phyloP scores from a whole-genome alignment of 2,329 filamentous ascomycete genomes.

The Aspergillus fumigatus region DNA sequence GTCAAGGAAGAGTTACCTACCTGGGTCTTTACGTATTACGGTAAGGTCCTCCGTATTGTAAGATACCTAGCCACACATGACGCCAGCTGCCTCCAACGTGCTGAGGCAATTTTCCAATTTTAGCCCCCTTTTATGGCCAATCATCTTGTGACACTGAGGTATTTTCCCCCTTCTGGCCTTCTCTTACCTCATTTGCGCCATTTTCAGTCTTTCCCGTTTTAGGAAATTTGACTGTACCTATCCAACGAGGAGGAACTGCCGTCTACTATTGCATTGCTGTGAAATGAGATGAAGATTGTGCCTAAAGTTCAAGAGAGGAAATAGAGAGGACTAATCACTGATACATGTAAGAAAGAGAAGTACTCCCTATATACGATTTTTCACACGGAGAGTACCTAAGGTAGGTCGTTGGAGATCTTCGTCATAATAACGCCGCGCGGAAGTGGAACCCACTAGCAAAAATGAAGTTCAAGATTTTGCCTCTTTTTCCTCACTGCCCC shows the following conservation, averaged over 20 bases:
- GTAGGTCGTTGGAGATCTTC: not conserved
- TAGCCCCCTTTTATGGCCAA: constrained; percentile 13
- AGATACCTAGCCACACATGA: not conserved
- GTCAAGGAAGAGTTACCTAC: too few relatives aligned
- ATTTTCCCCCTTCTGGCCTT: constrained; percentile 10
- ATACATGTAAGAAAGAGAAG: not conserved
- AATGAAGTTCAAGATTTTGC: not conserved
- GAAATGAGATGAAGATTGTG: not conserved
- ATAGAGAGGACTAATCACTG: not conserved
- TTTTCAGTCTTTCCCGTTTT: not conserved
- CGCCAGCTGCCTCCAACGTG: not conserved
- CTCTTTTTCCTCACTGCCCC: constrained; percentile 7
- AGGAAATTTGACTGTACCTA: not conserved
- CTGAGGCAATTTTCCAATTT: constrained; percentile 15
- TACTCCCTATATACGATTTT: not conserved
- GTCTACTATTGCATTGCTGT: not conserved
- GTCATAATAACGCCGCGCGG: not conserved
- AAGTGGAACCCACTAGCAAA: not conserved
- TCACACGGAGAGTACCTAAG: not conserved
- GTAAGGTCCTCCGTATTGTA: not conserved
- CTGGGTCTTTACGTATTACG: not conserved
- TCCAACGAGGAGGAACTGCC: not conserved
- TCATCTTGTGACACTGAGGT: constrained; percentile 11
- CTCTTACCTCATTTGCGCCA: constrained; percentile 9
- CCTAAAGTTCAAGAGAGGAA: not conserved